phyloP scores from a whole-genome alignment of 495 filamentous ascomycete genomes.

The Aeminium ludgeri region DNA sequence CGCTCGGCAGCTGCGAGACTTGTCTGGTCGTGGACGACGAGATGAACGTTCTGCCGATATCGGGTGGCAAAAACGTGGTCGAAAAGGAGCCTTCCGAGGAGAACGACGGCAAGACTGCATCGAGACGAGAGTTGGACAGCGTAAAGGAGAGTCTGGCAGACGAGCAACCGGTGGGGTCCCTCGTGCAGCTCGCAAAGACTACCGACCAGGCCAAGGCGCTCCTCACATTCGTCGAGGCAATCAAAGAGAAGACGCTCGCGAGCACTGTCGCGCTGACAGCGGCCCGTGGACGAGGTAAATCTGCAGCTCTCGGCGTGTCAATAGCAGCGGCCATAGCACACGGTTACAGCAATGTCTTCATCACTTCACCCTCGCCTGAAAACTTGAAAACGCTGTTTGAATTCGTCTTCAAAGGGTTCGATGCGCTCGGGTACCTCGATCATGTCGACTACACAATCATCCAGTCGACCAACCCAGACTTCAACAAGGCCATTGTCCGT shows the following conservation, averaged over 20 bases:
- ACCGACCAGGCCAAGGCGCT: slow-evolving; percentile 92
- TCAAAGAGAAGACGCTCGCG: slow-evolving; percentile 85
- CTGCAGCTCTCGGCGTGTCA: slow-evolving; percentile 82
- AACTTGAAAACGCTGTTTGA: slow-evolving; percentile 98
- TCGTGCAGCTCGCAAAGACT: slow-evolving; percentile 72
- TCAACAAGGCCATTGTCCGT: slow-evolving; percentile 95
- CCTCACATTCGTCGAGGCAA: slow-evolving; percentile 88
- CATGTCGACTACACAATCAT: slow-evolving; percentile 96
- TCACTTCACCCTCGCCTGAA: slow-evolving; percentile 94
- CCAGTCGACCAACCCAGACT: slow-evolving; percentile 94
- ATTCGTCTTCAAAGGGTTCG: slow-evolving; percentile 97
- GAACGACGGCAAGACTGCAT: slow-evolving; percentile 44
- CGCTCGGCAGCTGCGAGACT: slow-evolving; percentile 79
- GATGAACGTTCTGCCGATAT: slow-evolving; percentile 92
- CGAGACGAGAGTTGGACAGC: slow-evolving; percentile 61
- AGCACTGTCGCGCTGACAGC: slow-evolving; percentile 90
- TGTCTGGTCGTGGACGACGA: slow-evolving; percentile 97
- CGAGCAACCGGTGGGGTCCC: slow-evolving; percentile 65
- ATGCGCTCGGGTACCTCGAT: slow-evolving; percentile 80
- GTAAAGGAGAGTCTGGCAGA: slow-evolving; percentile 80
- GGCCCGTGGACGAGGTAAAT: slow-evolving; percentile 91
- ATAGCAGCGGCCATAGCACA: slow-evolving; percentile 88
- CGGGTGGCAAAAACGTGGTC: slow-evolving; percentile 74
- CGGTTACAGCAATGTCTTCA: slow-evolving; percentile 98
- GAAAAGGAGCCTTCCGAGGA: slow-evolving; percentile 51